Conservation (phyloP, 208 protist genomes). For the Trypanosoma mega region DNA sequence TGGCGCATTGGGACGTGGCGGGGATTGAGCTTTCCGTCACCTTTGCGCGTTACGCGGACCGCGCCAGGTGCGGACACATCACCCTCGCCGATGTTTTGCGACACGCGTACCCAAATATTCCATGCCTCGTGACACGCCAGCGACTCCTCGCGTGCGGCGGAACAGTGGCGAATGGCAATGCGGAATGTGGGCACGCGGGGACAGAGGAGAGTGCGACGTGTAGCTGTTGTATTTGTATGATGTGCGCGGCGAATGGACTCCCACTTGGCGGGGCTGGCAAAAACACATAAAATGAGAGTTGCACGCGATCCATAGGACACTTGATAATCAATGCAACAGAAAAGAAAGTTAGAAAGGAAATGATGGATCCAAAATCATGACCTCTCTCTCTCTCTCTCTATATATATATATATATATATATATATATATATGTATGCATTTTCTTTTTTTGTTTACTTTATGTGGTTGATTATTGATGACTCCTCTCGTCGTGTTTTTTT, state of each 20-base stretch:
- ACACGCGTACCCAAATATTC: constrained; percentile 22
- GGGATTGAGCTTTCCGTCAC: constrained; percentile 15
- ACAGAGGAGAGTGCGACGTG: no score
- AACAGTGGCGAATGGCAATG: no score
- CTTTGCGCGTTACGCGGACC: constrained; percentile 11
- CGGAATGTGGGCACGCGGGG: no score
- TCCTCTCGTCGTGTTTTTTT: no score
- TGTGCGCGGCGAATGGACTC: constrained; percentile 10
- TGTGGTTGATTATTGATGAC: no score
- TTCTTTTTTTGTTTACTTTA: no score
- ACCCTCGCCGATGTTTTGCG: constrained; percentile 11
- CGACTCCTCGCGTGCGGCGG: no score
- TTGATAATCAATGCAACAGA: no score
- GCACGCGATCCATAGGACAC: neutral
- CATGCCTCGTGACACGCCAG: constrained; percentile 10
- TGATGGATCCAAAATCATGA: no score
- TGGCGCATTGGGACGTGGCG: constrained; percentile 5
- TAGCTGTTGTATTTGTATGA: constrained; percentile 15
- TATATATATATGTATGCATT: neutral
- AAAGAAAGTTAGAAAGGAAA: no score
- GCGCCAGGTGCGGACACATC: constrained; percentile 1
- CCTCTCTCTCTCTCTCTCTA: no score
- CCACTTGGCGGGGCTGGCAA: neutral
- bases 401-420: constrained; percentile 7
- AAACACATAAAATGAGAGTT: neutral